These are phyloP conservation scores for Fusarium kyushuense DNA, from an alignment of 2,329 filamentous ascomycete genomes.

Conservation along the genomic window DNA sequence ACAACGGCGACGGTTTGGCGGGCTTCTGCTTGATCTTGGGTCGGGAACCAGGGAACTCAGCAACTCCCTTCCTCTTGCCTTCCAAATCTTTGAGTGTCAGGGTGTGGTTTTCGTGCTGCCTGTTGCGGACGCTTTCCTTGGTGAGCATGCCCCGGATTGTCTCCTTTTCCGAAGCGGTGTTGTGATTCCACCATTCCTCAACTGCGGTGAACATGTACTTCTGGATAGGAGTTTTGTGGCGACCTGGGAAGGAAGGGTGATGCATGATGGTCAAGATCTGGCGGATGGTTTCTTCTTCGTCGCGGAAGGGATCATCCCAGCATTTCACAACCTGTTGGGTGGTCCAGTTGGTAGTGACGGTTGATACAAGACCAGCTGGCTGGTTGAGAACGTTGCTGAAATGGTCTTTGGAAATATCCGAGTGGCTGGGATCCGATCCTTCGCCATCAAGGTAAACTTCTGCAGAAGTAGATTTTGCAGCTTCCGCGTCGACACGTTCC, in stretches of 20 bases:
- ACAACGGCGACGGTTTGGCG: constrained; percentile 39
- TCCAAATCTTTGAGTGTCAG: constrained; percentile 44
- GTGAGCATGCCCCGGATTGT: constrained; percentile 44
- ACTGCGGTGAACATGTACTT: constrained; percentile 86
- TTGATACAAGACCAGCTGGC: constrained; percentile 47
- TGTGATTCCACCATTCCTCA: constrained; percentile 76
- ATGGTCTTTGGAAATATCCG: constrained; percentile 82
- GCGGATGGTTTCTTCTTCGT: constrained; percentile 79
- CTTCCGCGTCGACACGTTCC: constrained; percentile 48
- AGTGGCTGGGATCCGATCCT: constrained; percentile 80
- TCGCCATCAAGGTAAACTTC: constrained; percentile 80
- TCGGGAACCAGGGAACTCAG: constrained; percentile 45
- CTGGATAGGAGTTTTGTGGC: constrained; percentile 77
- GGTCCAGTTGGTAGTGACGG: constrained; percentile 49
- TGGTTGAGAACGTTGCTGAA: constrained; percentile 74
- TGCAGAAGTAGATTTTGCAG: constrained; percentile 65
- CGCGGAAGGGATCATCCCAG: constrained; percentile 78
- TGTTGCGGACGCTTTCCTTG: constrained; percentile 44
- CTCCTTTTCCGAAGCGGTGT: constrained; percentile 38
- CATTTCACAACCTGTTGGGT: constrained; percentile 48
- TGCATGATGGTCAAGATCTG: constrained; percentile 85
- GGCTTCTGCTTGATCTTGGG: constrained; percentile 41
- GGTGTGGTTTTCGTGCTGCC: constrained; percentile 48
- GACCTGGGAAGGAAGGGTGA: constrained; percentile 81
- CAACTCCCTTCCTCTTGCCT: constrained; percentile 44